Conservation (phyloP, 352 stramenopile genomes). For the Pythium phragmiticola region DNA sequence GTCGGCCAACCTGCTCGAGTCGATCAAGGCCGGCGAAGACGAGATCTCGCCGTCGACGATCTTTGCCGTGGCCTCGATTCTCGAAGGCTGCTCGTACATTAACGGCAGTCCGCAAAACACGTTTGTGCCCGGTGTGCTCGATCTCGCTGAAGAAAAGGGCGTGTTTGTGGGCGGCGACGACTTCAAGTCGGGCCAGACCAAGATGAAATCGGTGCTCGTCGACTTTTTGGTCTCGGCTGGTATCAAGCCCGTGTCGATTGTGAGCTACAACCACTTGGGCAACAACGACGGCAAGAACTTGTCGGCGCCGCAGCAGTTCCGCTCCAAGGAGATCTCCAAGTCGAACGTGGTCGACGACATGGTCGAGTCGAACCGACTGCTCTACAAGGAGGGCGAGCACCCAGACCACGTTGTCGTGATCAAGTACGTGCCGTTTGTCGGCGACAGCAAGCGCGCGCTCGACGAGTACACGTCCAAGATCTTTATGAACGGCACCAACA, state of each 20-base stretch:
- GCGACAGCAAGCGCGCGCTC: slow-evolving; percentile 99
- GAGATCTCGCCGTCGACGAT: slow-evolving; percentile 97
- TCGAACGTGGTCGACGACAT: slow-evolving; percentile 99
- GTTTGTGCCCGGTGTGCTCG: slow-evolving; percentile 97
- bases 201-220: slow-evolving; percentile 99
- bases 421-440: slow-evolving; percentile 99
- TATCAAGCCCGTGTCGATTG: slow-evolving; percentile 99
- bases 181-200: slow-evolving; percentile 99
- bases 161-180: slow-evolving; percentile 98
- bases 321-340: slow-evolving; percentile 99
- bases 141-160: slow-evolving; percentile 93
- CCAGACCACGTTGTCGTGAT: slow-evolving; percentile 99
- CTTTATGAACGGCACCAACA: slow-evolving; percentile 99
- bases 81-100: slow-evolving; percentile 99
- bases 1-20: slow-evolving; percentile 94
- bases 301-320: slow-evolving; percentile 98
- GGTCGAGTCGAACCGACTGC: slow-evolving; percentile 96
- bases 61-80: slow-evolving; percentile 97
- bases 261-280: slow-evolving; percentile 99
- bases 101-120: slow-evolving; percentile 99
- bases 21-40: slow-evolving; percentile 94
- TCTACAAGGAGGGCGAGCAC: slow-evolving; percentile 98
- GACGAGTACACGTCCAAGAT: slow-evolving; percentile 99
- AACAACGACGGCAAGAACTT: slow-evolving; percentile 99
- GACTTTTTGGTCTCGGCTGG: slow-evolving; percentile 98